A percentile compares a stretch with the other conserved stretches of the same genome.
phyloP scores from a whole-genome alignment of 331 rosid genomes.

The Stylosanthes scabra region DNA sequence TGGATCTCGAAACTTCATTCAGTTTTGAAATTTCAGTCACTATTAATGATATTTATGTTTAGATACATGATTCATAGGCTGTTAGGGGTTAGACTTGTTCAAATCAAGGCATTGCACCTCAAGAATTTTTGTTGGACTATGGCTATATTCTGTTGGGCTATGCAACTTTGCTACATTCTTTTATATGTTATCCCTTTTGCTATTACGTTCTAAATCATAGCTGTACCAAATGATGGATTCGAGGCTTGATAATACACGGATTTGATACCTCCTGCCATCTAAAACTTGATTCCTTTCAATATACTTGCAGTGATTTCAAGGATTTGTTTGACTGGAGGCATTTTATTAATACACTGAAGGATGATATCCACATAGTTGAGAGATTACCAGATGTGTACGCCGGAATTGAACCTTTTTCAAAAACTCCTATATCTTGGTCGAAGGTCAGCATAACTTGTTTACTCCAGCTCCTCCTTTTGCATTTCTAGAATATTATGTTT shows the following conservation, averaged over 20 bases:
- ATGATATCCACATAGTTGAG: constrained; percentile 89
- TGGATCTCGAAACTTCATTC: constrained; percentile 22
- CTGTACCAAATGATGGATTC: constrained; percentile 24
- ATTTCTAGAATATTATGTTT: constrained; percentile 18
- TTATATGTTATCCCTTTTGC: not conserved
- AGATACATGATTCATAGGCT: constrained; percentile 15
- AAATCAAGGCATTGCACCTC: constrained; percentile 27
- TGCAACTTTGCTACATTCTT: constrained; percentile 14
- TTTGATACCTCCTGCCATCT: constrained; percentile 29
- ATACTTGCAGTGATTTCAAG: constrained; percentile 82
- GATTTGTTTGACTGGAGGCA: constrained; percentile 96
- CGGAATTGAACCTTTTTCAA: constrained; percentile 75
- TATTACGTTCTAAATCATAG: constrained; percentile 4
- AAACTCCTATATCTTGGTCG: constrained; percentile 96
- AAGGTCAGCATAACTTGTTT: constrained; percentile 59
- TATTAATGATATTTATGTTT: constrained; percentile 11
- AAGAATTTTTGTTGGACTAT: too few relatives aligned
- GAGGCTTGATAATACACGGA: constrained; percentile 21
- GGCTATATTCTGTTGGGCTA: constrained; percentile 20
- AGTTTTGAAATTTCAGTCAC: constrained; percentile 19
- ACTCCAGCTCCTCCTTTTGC: constrained; percentile 23
- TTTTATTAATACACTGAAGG: constrained; percentile 79
- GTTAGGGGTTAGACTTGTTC: constrained; percentile 9
- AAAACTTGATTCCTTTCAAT: constrained; percentile 32
- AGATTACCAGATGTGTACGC: constrained; percentile 71